Base-by-base conservation (phyloP, 192 early-diverging fungal species). In the Geosiphon pyriformis region DNA sequence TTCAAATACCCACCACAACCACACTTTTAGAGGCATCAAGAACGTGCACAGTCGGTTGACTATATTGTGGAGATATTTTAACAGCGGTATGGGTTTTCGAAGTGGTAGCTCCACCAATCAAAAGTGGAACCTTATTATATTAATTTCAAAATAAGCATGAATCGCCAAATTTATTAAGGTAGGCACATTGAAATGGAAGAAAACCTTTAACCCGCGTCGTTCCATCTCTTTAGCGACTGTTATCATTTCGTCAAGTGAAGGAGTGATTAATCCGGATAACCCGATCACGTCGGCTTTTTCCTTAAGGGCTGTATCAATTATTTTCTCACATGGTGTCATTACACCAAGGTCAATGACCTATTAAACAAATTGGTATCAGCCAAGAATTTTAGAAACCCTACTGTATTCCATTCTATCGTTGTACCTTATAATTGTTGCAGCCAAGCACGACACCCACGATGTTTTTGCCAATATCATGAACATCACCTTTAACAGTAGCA, bases 391-490 rank as follows among this genome's bases (percentile, higher is more conserved):
- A 55, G 12, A 12, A 42, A 42, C 15, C 15, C 6, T 42, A 6
- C 6, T 42, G 37, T 42, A 42, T 10, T 42, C 15, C 37, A 42
- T 42, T 6, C 6, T 42, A 10, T 15, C 6, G 7, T 10, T 15
- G 6, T 59, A 51, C 58, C 15, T 84, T 85, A 74, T 98, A 98
- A 75, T 95, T 95, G 82, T 98, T 98, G 85, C 95, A 98, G 29
- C 95, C 95, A 48, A 98, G 77, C 49, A 98, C 95, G 33, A 98
- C 95, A 22, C 90, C 93, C 49, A 93, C 91, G 82, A 98, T 98
- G 78, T 98, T 98, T 82, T 95, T 98, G 35, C 95, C 95, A 71
- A 98, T 98, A 77, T 95, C 94, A 79, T 98, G 95, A 30, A 98
- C 95, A 78, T 95, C 95, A 22, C 94, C 94, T 82, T 95, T 95